Conservation (phyloP, 805 yeast species). For the Ogataea populi-albae region DNA sequence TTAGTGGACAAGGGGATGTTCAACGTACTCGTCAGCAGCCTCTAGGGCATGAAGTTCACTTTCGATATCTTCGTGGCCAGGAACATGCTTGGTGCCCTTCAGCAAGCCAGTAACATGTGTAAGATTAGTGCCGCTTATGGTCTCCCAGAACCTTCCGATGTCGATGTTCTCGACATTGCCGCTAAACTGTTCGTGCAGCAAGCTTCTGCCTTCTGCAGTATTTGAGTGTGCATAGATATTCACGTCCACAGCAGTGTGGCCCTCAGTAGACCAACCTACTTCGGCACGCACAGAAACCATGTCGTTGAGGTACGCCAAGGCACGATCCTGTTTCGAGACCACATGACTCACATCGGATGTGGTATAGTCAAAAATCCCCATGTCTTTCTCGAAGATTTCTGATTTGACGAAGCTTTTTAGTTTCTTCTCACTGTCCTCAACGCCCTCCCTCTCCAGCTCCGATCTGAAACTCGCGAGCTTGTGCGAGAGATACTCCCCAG, state of each 20-base stretch:
- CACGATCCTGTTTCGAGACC: slow-evolving; percentile 31
- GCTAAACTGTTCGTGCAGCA: slow-evolving; percentile 46
- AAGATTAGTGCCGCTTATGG: slow-evolving; percentile 48
- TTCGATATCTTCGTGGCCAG: slow-evolving; percentile 20
- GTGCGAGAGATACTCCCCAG: slow-evolving; percentile 66
- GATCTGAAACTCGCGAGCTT: slow-evolving; percentile 36
- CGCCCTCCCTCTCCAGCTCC: slow-evolving; percentile 1
- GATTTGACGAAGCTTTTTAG: slow-evolving; percentile 46
- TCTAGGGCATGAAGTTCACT: slow-evolving; percentile 8
- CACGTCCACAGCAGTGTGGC: slow-evolving; percentile 94
- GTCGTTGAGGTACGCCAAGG: slow-evolving; percentile 54
- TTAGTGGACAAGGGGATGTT: no score
- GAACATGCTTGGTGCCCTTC: slow-evolving; percentile 48
- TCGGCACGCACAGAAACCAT: slow-evolving; percentile 80
- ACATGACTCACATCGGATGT: slow-evolving; percentile 50
- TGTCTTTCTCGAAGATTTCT: slow-evolving; percentile 56
- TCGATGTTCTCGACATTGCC: slow-evolving; percentile 90
- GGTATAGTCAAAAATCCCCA: slow-evolving; percentile 63
- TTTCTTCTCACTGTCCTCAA: slow-evolving; percentile 17
- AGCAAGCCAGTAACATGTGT: slow-evolving; percentile 46
- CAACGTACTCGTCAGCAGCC: slow-evolving; percentile 17
- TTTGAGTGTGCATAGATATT: slow-evolving; percentile 82
- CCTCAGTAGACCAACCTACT: slow-evolving; percentile 96
- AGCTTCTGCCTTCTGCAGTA: slow-evolving; percentile 40
- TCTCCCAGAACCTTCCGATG: slow-evolving; percentile 70